A percentile compares a stretch with the other conserved stretches of the same genome.
Conservation (phyloP, 768 basidiomycete genomes). For the Leccinum fibrillosum region DNA sequence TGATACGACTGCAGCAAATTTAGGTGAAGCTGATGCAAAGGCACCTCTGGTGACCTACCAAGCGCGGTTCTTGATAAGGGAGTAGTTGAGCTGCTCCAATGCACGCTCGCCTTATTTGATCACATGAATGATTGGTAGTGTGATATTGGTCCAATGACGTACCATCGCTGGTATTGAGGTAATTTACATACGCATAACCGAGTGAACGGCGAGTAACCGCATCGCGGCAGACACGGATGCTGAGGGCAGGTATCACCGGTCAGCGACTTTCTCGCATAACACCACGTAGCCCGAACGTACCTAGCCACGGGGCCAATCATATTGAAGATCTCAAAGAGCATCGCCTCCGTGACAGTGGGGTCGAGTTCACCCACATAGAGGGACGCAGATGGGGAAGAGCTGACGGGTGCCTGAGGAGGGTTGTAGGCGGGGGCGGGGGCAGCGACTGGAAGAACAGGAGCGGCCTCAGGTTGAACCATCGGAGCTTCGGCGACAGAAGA, state of each 20-base stretch:
- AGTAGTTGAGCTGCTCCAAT: slow-evolving; percentile 98
- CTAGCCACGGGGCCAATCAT: slow-evolving; percentile 99
- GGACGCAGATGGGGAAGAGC: slow-evolving; percentile 80
- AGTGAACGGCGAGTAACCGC: slow-evolving; percentile 99
- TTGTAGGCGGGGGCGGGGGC: slow-evolving; percentile 54
- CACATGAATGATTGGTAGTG: not conserved
- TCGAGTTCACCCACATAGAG: slow-evolving; percentile 99
- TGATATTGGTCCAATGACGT: slow-evolving; percentile 23
- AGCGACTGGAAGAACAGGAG: slow-evolving; percentile 33
- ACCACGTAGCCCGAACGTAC: slow-evolving; percentile 40
- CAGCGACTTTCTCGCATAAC: not conserved
- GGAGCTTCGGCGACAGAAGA: slow-evolving; percentile 57
- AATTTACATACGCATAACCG: slow-evolving; percentile 99
- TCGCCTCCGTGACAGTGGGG: slow-evolving; percentile 96
- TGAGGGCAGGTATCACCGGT: slow-evolving; percentile 25
- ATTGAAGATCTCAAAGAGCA: slow-evolving; percentile 99
- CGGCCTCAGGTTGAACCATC: slow-evolving; percentile 48
- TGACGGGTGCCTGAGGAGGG: slow-evolving; percentile 46
- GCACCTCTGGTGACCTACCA: slow-evolving; percentile 53
- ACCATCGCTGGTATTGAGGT: slow-evolving; percentile 94
- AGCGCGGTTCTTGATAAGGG: slow-evolving; percentile 95
- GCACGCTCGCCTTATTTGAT: slow-evolving; percentile 81
- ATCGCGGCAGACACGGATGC: slow-evolving; percentile 99
- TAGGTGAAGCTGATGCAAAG: not conserved
- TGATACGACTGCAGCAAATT: slow-evolving; percentile 74